A percentile compares a stretch with the other conserved stretches of the same genome.
Evolutionary conservation across 108 stramenopile genomes (phyloP).

Genomic region (Poteriospumella lacustris): DNA sequence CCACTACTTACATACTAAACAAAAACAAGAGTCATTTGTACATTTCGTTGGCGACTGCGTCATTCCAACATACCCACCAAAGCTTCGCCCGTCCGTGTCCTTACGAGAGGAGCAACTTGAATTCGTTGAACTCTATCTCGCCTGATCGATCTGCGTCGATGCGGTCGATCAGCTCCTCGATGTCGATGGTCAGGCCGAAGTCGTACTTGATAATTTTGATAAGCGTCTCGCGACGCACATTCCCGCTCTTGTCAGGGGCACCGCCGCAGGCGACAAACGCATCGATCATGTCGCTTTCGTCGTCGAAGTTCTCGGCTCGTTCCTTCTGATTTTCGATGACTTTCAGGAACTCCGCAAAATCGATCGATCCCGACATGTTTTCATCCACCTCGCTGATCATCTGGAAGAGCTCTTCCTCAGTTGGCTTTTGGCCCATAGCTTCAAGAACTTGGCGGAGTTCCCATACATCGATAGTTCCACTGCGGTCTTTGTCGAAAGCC

Average conservation of each 20-base stretch:
- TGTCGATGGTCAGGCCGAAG: constrained; percentile 35
- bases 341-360: constrained; percentile 81
- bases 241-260: constrained; percentile 56
- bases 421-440: constrained; percentile 82
- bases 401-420: constrained; percentile 83
- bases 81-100: too few species aligned
- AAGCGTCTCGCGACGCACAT: constrained; percentile 47
- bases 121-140: constrained; percentile 43
- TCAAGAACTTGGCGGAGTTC: constrained; percentile 71
- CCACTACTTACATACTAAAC: too few species aligned
- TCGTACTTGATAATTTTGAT: constrained; percentile 34
- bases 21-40: too few species aligned
- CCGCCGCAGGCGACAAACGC: constrained; percentile 85
- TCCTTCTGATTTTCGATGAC: constrained; percentile 84
- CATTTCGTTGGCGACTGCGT: too few species aligned
- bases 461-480: constrained; percentile 79
- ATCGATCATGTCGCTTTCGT: constrained; percentile 80
- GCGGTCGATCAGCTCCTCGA: constrained; percentile 62
- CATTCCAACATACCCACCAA: too few species aligned
- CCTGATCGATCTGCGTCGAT: constrained; percentile 44
- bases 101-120: constrained; percentile 43
- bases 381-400: constrained; percentile 76
- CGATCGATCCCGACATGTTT: constrained; percentile 76
- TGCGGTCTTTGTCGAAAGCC: constrained; percentile 74
- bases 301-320: constrained; percentile 64